These are phyloP conservation scores for Gossypium bickii DNA, from an alignment of 345 rosid species.

Conservation along the genomic window DNA sequence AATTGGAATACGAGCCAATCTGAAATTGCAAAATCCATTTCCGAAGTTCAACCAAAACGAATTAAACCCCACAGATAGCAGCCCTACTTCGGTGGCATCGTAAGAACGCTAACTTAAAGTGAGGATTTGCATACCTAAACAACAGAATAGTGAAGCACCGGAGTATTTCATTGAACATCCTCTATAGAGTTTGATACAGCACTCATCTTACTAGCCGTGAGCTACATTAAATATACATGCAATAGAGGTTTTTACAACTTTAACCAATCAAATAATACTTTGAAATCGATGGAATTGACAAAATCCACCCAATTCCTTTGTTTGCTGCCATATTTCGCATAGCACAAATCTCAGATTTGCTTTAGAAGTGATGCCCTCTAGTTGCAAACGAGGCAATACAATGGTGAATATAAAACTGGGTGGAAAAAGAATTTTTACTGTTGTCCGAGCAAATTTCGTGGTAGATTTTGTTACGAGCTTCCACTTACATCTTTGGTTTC, in stretches of 20 bases:
- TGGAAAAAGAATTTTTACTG: background rate
- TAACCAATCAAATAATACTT: background rate
- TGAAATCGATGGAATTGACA: background rate
- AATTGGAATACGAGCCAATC: no score
- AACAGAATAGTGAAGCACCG: background rate
- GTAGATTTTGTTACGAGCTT: conserved; percentile 11
- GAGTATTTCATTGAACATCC: background rate
- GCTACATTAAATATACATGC: background rate
- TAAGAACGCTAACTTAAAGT: no score
- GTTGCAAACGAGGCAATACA: background rate
- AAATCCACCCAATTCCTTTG: conserved; percentile 3
- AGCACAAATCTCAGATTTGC: background rate
- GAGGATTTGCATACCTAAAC: no score
- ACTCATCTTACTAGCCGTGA: background rate
- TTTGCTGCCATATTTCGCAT: background rate
- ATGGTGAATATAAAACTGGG: background rate
- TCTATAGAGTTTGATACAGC: background rate
- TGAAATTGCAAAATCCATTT: no score
- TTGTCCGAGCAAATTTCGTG: background rate
- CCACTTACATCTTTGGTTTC: conserved; percentile 9
- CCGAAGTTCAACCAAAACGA: no score
- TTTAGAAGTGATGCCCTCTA: background rate
- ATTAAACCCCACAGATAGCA: no score
- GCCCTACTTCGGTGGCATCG: no score
- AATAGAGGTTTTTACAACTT: background rate